These are phyloP conservation scores for Glomus cerebriforme DNA, from an alignment of 192 early-diverging fungal genomes.

Conservation along the genomic window DNA sequence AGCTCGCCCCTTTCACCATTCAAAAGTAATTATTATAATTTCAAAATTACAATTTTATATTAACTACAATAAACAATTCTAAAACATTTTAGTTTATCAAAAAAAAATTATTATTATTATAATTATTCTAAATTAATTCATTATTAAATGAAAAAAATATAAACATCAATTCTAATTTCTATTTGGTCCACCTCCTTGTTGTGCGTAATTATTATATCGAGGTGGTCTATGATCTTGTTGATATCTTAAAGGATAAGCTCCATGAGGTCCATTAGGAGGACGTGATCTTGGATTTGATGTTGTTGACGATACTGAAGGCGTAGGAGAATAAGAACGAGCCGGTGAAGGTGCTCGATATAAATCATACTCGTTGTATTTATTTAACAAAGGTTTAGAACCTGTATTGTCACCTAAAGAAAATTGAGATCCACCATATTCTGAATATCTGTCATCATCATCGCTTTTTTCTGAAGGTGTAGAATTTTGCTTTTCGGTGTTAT, in stretches of 20 bases:
- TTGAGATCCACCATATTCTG: not conserved
- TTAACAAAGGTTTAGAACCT: not conserved
- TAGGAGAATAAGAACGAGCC: not conserved
- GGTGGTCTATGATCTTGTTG: conserved; percentile 2
- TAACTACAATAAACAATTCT: not conserved
- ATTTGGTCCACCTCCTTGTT: not conserved
- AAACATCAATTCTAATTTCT: not conserved
- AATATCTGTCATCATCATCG: not conserved
- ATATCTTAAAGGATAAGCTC: not conserved
- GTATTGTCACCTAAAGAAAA: not conserved
- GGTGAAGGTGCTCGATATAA: not conserved
- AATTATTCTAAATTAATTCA: not conserved
- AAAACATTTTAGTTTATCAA: too few relatives aligned
- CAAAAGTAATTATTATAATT: not conserved
- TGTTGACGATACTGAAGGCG: not conserved
- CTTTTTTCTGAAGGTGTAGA: not conserved
- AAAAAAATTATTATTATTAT: not conserved
- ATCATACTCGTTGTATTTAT: not conserved
- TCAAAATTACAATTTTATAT: not conserved
- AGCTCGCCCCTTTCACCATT: too few relatives aligned
- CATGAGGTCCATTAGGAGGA: not conserved
- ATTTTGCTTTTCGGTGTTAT: not conserved
- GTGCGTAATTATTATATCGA: not conserved
- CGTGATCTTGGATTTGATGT: not conserved
- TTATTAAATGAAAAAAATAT: too few relatives aligned